Evolutionary conservation across 2,329 filamentous ascomycete genomes (phyloP), one percentile per base, ranked within the genome.

Genomic region (Lasiodiplodia gonubiensis): DNA sequence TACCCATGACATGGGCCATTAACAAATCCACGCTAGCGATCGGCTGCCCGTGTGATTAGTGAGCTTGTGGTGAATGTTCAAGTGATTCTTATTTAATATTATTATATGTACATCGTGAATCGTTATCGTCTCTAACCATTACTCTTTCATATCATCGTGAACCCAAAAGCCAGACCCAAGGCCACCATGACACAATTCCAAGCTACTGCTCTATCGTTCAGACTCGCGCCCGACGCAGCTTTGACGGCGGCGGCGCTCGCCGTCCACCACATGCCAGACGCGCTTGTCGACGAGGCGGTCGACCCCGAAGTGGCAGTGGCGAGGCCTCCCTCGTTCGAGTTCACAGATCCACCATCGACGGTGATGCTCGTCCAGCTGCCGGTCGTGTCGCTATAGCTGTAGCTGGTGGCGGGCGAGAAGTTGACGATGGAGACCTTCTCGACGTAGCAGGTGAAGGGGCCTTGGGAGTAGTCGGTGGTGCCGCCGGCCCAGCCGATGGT

Each of bases 401-500:
- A 84, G 37, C 75, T 71, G 54, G 73, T 74, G 16, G 78, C 81
- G n/a, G 81, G 81, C 71, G 81, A 78, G 73, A 80, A 79, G 74
- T 84, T 83, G 51, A 76, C 73, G 70, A 85, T 78, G 37, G 72
- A 76, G 60, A 84, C 77, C 21, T 70, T 75, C 74, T 81, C 75
- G 65, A 84, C 81, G 68, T 76, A 77, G 81, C 84, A 83, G 68
- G 72, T 77, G 77, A 79, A 83, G 4, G 82, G 80, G 21, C 68
- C 80, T 52, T 79, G 66, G 68, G 68, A 71, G 68, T 79, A 80
- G 70, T 81, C 77, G 18, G 78, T 79, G 39, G 74, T 70, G 68
- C 89, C 89, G 55, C 88, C 88, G 54, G 88, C 88, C 89, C 88
- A 90, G 54, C 84, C 74, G 67, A 89, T 83, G 21, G 87, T 89